Evolutionary conservation across 495 filamentous ascomycete species (phyloP), one percentile per base, ranked within the genome.

Genomic region (Clohesyomyces aquaticus): DNA sequence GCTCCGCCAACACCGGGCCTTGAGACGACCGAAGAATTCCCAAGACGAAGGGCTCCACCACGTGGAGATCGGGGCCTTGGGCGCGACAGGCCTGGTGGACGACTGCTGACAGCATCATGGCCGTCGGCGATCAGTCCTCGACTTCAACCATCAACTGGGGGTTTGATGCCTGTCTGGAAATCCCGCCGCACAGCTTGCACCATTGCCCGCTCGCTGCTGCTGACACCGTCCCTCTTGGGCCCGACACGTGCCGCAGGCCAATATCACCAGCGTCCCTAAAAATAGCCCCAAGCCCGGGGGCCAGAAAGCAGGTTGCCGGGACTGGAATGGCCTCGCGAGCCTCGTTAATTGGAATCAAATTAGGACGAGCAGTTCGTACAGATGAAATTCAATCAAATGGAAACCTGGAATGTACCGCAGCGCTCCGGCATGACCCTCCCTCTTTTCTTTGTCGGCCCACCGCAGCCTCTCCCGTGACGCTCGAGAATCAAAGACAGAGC

Each of bases 221-320:
- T 65, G 60, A 38, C 63, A 66, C 49, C 57, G 26, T 45, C 63
- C 63, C 23, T 42, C 38, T 59, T 53, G 63, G 63, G 63, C n/a
- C 63, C 11, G 52, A 66, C 63, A 66, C 63, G 63, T 66, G 63
- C 63, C 63, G 55, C 56, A 66, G 55, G 55, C n/a, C 63, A 66
- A 66, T 66, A 66, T 56, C 47, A 55, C 32, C 16, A 38, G 22
- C 3, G 23, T 1, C 9, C 19, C 47, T 60, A 66, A 41, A 52
- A 61, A 66, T 53, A 55, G 49, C 16, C 18, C 28, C 23, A 11
- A 3, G 38, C 23, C 22, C 27, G 59, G 63, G 63, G 63, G 56
- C 63, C 50, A 51, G 43, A 61, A 61, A 56, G 57, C 51, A 61
- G 57, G 56, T 55, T 42, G 57, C 50, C 51, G 56, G 63, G 58